A percentile compares a stretch with the other conserved stretches of the same genome.
Conservation (phyloP, 1,139 yeast genomes). For the Lodderomyces jiufengensis region DNA sequence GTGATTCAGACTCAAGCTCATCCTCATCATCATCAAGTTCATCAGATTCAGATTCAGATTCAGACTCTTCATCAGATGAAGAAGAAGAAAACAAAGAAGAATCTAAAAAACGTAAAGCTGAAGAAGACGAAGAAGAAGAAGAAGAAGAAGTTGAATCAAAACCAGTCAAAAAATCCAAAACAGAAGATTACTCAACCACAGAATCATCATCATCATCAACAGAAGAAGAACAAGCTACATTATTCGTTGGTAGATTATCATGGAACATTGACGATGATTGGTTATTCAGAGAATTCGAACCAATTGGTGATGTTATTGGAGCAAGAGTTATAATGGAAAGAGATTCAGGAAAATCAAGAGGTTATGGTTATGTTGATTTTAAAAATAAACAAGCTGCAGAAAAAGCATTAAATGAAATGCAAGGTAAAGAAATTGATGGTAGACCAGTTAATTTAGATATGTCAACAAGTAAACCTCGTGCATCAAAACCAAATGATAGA, state of each 20-base stretch:
- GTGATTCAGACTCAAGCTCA: slow-evolving; percentile 5
- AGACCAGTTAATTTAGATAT: slow-evolving; percentile 92
- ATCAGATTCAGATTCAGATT: slow-evolving; percentile 24
- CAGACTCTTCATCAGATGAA: slow-evolving; percentile 27
- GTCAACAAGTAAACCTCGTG: slow-evolving; percentile 78
- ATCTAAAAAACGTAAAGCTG: slow-evolving; percentile 7
- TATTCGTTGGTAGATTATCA: slow-evolving; percentile 94
- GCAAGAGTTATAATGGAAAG: slow-evolving; percentile 96
- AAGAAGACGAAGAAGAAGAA: slow-evolving; percentile 10
- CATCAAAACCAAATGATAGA: slow-evolving; percentile 60
- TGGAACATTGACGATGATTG: slow-evolving; percentile 97
- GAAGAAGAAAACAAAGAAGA: slow-evolving; percentile 14
- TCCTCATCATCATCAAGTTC: slow-evolving; percentile 18
- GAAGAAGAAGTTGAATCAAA: slow-evolving; percentile 14
- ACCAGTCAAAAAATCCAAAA: slow-evolving; percentile 27
- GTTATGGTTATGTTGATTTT: slow-evolving; percentile 97
- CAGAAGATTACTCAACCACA: slow-evolving; percentile 25
- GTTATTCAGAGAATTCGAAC: slow-evolving; percentile 84
- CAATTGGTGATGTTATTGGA: slow-evolving; percentile 71
- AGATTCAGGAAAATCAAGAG: slow-evolving; percentile 90
- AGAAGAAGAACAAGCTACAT: slow-evolving; percentile 70
- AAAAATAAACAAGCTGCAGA: slow-evolving; percentile 73
- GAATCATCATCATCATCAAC: slow-evolving; percentile 32
- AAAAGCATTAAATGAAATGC: slow-evolving; percentile 81
- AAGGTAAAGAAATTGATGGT: slow-evolving; percentile 94